phyloP scores from a whole-genome alignment of 352 stramenopile genomes.

The Phytophthora pinifolia region DNA sequence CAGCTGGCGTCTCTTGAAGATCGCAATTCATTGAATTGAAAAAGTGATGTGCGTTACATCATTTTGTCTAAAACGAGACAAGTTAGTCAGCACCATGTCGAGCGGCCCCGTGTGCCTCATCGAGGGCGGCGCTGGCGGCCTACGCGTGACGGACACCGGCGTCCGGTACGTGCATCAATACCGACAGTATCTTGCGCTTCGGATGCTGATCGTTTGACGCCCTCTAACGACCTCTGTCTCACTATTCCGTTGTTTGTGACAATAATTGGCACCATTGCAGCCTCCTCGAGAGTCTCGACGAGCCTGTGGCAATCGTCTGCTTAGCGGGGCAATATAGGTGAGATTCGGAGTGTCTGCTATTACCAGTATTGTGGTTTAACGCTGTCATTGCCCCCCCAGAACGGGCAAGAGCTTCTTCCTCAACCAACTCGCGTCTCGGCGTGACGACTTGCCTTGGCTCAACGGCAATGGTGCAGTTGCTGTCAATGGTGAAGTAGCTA shows the following conservation, averaged over 20 bases:
- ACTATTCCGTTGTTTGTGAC: slow-evolving; percentile 4
- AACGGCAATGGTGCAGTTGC: slow-evolving; percentile 4
- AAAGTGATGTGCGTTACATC: slow-evolving; percentile 12
- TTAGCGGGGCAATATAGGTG: slow-evolving; percentile 81
- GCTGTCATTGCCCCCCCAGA: slow-evolving; percentile 25
- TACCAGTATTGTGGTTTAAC: background rate
- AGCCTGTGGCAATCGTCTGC: slow-evolving; percentile 79
- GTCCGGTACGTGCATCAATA: slow-evolving; percentile 33
- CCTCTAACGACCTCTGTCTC: slow-evolving; percentile 4
- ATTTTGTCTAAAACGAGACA: too few relatives aligned
- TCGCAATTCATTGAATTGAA: slow-evolving; percentile 29
- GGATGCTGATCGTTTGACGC: background rate
- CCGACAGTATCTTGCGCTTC: background rate
- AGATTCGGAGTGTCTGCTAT: background rate
- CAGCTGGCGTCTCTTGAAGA: slow-evolving; percentile 32
- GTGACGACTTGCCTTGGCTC: slow-evolving; percentile 24
- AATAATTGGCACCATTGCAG: slow-evolving; percentile 26
- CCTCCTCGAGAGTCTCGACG: slow-evolving; percentile 57
- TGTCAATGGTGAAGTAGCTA: slow-evolving; percentile 12
- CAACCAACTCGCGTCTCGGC: slow-evolving; percentile 67
- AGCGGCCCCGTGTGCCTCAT: slow-evolving; percentile 63
- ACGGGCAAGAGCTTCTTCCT: slow-evolving; percentile 90
- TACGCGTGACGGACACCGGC: slow-evolving; percentile 55
- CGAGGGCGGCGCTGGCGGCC: slow-evolving; percentile 43
- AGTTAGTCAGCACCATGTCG: slow-evolving; percentile 12